Evolutionary conservation across 768 basidiomycete genomes (phyloP).

Genomic region (Cystobasidium onofrii): DNA sequence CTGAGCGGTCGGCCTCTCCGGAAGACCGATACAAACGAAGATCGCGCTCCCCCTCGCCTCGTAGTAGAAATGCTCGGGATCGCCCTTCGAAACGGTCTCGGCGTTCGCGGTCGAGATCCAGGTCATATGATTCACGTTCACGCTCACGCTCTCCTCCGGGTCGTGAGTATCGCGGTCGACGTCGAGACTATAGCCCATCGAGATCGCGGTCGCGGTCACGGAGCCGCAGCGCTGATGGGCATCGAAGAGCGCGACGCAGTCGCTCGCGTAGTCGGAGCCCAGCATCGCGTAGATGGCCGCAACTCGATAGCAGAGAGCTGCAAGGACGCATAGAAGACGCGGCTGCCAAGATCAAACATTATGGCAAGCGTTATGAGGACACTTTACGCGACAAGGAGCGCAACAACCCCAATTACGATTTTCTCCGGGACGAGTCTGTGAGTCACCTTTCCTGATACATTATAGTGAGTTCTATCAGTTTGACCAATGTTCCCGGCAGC

Average conservation of each 20-base stretch:
- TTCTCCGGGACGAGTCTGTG: constrained; percentile 55
- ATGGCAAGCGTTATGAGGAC: constrained; percentile 86
- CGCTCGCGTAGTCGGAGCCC: constrained; percentile 39
- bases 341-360: constrained; percentile 65
- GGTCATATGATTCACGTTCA: constrained; percentile 49
- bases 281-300: constrained; percentile 33
- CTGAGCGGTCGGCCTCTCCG: background rate
- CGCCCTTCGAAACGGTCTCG: background rate
- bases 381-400: constrained; percentile 94
- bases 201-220: constrained; percentile 34
- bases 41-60: constrained; percentile 8
- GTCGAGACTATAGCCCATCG: background rate
- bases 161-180: background rate
- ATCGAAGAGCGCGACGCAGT: constrained; percentile 10
- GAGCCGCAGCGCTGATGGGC: constrained; percentile 26
- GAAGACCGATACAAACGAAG: background rate
- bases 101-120: constrained; percentile 42
- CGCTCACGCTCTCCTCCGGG: constrained; percentile 36
- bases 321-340: constrained; percentile 81
- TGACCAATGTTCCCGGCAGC: constrained; percentile 37
- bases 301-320: constrained; percentile 58
- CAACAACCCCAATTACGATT: constrained; percentile 93
- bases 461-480: background rate
- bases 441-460: background rate
- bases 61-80: background rate